phyloP scores from a whole-genome alignment of 345 rosid genomes.

The Turnera subulata region DNA sequence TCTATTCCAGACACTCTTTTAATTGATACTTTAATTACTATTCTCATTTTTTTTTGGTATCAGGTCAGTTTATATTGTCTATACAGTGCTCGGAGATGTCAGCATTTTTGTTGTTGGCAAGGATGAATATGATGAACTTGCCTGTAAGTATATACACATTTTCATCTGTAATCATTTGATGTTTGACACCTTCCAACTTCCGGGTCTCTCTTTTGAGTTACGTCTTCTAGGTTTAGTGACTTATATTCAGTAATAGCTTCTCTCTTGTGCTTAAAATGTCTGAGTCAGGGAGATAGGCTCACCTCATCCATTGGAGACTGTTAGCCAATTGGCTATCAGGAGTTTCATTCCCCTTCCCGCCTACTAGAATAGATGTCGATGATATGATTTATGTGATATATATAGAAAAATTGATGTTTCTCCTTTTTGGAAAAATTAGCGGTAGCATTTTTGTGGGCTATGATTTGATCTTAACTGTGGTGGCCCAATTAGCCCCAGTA shows the following conservation, averaged over 20 bases:
- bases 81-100: conserved; percentile 90
- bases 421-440: background rate
- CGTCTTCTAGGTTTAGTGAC: background rate
- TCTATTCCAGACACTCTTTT: no score
- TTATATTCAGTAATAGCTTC: background rate
- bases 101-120: conserved; percentile 87
- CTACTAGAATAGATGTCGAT: no score
- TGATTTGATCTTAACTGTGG: conserved; percentile 2
- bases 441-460: background rate
- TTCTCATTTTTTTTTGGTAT: conserved; percentile 10
- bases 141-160: conserved; percentile 50
- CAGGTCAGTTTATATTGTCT: conserved; percentile 93
- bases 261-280: background rate
- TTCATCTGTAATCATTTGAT: background rate
- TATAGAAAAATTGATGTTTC: background rate
- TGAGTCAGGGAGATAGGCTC: background rate
- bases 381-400: background rate
- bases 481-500: background rate
- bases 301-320: background rate
- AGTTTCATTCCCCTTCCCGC: background rate
- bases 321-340: background rate
- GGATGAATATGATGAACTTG: conserved; percentile 98
- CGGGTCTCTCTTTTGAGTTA: conserved; percentile 1
- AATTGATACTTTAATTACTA: background rate
- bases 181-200: no score